Conservation (phyloP, 306 rosid genomes). For the Quercus ilex region DNA sequence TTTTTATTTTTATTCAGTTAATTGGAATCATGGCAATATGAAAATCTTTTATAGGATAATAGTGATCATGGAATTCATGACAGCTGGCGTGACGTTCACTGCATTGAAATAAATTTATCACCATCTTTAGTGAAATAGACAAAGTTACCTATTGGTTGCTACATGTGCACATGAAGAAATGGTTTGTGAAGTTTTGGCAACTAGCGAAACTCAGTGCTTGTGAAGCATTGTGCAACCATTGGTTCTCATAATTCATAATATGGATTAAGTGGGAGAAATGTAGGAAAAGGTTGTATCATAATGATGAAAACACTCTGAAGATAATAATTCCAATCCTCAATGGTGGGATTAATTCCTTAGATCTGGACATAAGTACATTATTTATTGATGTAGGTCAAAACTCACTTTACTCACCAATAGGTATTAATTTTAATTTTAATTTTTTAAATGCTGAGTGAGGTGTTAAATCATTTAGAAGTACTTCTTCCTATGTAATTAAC, state of each 20-base stretch:
- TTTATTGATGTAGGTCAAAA: not conserved
- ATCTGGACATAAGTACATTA: not conserved
- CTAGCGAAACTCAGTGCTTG: too few relatives aligned
- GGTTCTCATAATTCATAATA: not conserved
- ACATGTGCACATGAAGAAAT: too few relatives aligned
- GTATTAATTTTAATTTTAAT: too few relatives aligned
- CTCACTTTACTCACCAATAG: not conserved
- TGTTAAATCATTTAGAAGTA: not conserved
- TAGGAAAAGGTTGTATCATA: not conserved
- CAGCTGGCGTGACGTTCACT: constrained; percentile 3
- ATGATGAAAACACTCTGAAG: not conserved
- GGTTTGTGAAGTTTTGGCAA: too few relatives aligned
- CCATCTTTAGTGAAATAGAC: not conserved
- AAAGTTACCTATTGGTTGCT: too few relatives aligned
- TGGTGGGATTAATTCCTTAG: not conserved
- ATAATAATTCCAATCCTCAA: not conserved
- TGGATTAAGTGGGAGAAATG: not conserved
- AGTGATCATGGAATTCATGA: not conserved
- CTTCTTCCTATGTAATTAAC: not conserved
- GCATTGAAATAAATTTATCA: not conserved
- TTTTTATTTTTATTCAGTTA: not conserved
- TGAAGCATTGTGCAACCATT: not conserved
- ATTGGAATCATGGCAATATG: not conserved
- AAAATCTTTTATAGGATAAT: constrained; percentile 1
- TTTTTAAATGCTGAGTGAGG: not conserved